Evolutionary conservation across 2,329 filamentous ascomycete genomes (phyloP).

Genomic region (Paecilomyces sp.): DNA sequence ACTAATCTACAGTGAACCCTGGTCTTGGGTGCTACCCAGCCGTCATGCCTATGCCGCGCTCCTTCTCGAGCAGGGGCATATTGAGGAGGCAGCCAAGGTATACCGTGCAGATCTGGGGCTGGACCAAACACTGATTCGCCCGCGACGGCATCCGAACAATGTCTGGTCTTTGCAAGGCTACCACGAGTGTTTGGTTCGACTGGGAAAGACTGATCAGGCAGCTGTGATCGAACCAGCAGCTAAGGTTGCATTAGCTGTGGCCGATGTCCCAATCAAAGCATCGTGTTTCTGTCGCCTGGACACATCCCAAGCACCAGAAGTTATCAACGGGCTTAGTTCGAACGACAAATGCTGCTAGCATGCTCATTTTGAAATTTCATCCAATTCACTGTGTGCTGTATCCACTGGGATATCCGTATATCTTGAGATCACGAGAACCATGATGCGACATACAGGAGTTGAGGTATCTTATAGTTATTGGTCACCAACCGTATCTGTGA

Average conservation of each 20-base stretch:
- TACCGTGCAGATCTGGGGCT: conserved; percentile 54
- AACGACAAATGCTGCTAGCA: not conserved
- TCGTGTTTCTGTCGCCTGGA: conserved; percentile 47
- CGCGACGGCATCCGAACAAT: conserved; percentile 60
- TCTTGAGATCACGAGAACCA: too few relatives aligned
- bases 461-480: too few relatives aligned
- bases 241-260: conserved; percentile 42
- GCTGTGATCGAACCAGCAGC: conserved; percentile 40
- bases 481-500: too few relatives aligned
- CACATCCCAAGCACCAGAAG: not conserved
- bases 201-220: conserved; percentile 42
- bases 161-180: conserved; percentile 66
- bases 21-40: conserved; percentile 65
- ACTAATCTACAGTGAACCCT: conserved; percentile 60
- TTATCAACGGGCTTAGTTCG: not conserved
- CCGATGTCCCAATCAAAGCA: conserved; percentile 50
- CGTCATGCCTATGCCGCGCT: conserved; percentile 59
- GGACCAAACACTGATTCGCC: conserved; percentile 50
- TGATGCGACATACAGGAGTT: too few relatives aligned
- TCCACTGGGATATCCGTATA: too few relatives aligned
- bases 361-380: too few relatives aligned
- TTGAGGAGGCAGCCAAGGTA: conserved; percentile 44
- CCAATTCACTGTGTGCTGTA: too few relatives aligned
- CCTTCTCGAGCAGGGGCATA: conserved; percentile 52
- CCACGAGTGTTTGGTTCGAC: conserved; percentile 55